Base-by-base conservation (phyloP, 352 stramenopile genomes). In the Globisporangium abappressorium region DNA sequence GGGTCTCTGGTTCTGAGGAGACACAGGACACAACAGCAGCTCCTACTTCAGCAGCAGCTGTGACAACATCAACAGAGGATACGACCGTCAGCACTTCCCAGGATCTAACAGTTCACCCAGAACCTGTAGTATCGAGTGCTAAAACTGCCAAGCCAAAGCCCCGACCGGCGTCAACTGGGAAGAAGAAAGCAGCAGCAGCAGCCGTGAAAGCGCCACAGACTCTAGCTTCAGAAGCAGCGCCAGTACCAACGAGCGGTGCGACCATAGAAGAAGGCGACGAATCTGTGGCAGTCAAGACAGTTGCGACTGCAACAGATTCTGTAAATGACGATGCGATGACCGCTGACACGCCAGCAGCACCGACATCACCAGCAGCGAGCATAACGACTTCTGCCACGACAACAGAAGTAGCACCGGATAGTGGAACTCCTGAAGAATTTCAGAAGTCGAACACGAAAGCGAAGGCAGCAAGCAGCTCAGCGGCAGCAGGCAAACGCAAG, bases 401-500 rank as follows among this genome's bases (percentile, higher is more conserved):
- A 56, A 28, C 12, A 41, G 5, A 15, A 47, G 41, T 1, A 53
- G 26, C 22, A 20, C 15, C 3, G 11, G 43, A 18, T 8, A 56
- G 33, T 28, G n/a, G 54, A 41, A 15, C 24, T 22, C 22, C 22
- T 15, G 20, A 49, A 36, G 12, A 11, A 2, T 8, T 6, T 2
- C 36, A 9, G 5, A 49, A 69, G 56, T 2, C 26, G 8, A 56
- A 38, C 30, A n/a, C 58, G 56, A 55, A 47, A 18, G 26, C 33
- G 4, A 28, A 41, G n/a, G 46, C 11, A n/a, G 28, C 34, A 12
- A 62, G 53, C 26, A 34, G 20, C 56, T 62, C 65, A 15, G 38
- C 63, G 14, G 8, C 34, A 22, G 49, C 34, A 22, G 49, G 28
- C 8, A 70, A 70, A 49, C 57, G 65, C 6, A 70, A 70, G 58